A percentile compares a stretch with the other conserved stretches of the same genome.
These are phyloP conservation scores for Fusarium clavum DNA, from an alignment of 2,329 filamentous ascomycete genomes.

Conservation along the genomic window DNA sequence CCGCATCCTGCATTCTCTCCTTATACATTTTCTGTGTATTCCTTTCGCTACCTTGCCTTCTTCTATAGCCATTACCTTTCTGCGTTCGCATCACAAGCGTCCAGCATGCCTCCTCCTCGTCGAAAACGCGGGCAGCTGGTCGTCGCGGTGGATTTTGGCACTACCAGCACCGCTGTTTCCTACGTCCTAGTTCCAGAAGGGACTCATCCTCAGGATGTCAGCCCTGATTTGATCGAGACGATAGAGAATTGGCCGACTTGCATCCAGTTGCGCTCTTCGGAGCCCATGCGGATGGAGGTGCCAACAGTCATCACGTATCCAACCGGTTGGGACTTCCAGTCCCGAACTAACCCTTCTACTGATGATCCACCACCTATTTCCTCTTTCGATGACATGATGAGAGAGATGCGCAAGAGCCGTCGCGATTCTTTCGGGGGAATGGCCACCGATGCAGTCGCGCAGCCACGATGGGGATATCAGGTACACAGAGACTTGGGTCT, in stretches of 20 bases:
- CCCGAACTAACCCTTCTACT: background rate
- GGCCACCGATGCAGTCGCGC: background rate
- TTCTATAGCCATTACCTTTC: no score
- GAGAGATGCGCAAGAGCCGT: background rate
- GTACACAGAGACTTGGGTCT: background rate
- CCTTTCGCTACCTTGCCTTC: background rate
- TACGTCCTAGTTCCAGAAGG: background rate
- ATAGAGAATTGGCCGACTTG: background rate
- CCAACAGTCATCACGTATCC: background rate
- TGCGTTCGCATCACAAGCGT: background rate
- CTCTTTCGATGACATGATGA: background rate
- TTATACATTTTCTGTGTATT: background rate
- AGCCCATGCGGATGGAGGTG: background rate
- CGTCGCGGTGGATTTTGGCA: background rate
- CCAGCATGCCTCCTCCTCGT: background rate
- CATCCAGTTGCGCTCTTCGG: background rate
- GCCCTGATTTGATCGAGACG: background rate
- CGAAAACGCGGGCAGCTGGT: background rate
- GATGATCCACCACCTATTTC: background rate
- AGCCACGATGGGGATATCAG: slow-evolving; percentile 7
- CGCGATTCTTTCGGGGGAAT: no score
- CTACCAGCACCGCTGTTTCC: background rate
- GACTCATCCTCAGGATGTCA: background rate
- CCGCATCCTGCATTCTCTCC: background rate
- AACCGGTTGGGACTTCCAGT: background rate